Evolutionary conservation across 1,139 yeast species (phyloP).

Genomic region (Candida pseudoviswanathii): DNA sequence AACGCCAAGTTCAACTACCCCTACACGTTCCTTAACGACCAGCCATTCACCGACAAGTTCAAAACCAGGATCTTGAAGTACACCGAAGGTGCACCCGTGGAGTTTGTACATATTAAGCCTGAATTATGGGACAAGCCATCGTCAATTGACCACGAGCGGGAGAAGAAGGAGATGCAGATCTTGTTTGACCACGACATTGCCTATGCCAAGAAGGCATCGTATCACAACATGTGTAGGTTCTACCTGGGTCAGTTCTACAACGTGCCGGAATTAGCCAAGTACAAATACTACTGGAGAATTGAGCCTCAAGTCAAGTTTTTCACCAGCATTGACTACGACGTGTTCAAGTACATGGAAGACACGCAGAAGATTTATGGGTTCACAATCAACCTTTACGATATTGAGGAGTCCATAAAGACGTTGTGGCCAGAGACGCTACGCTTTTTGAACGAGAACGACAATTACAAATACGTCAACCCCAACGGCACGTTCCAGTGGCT

Average conservation of each 20-base stretch:
- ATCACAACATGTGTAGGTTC: slow-evolving; percentile 72
- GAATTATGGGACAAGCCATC: slow-evolving; percentile 69
- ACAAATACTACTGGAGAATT: slow-evolving; percentile 73
- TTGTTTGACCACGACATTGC: slow-evolving; percentile 54
- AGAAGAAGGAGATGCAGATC: slow-evolving; percentile 38
- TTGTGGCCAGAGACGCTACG: slow-evolving; percentile 72
- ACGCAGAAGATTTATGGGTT: slow-evolving; percentile 71
- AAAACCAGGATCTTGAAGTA: slow-evolving; percentile 40
- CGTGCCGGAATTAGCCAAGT: slow-evolving; percentile 55
- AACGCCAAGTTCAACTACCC: slow-evolving; percentile 75
- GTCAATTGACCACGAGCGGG: slow-evolving; percentile 49
- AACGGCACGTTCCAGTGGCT: slow-evolving; percentile 72
- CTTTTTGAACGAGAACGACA: slow-evolving; percentile 56
- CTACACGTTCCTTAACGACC: slow-evolving; percentile 77
- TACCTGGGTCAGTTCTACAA: slow-evolving; percentile 65
- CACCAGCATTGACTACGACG: slow-evolving; percentile 72
- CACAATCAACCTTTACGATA: slow-evolving; percentile 67
- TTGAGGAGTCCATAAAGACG: slow-evolving; percentile 60
- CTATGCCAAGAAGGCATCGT: slow-evolving; percentile 63
- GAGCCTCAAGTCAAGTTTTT: slow-evolving; percentile 75
- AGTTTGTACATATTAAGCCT: slow-evolving; percentile 58
- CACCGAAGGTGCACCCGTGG: slow-evolving; percentile 50
- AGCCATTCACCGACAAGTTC: slow-evolving; percentile 61
- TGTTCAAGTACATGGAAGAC: slow-evolving; percentile 70
- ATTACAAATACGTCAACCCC: slow-evolving; percentile 58